Conservation (phyloP, 352 stramenopile species). For the Pythium biforme region DNA sequence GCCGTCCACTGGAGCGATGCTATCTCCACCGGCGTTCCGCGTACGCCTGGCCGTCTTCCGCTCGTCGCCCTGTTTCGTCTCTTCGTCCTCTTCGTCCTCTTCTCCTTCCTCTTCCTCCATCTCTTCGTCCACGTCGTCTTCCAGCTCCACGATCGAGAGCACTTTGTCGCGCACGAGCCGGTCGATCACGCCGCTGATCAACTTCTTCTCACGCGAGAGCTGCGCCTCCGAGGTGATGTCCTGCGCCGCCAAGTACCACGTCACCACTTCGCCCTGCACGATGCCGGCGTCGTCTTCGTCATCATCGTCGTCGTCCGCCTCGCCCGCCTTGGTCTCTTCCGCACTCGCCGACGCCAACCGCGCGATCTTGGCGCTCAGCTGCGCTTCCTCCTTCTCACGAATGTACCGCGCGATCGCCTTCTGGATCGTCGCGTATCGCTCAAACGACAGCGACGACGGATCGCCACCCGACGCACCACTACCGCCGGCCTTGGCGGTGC, state of each 20-base stretch:
- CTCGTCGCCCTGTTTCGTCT: slow-evolving; percentile 24
- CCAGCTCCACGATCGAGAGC: slow-evolving; percentile 69
- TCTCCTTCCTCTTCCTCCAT: slow-evolving; percentile 5
- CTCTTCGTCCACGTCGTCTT: slow-evolving; percentile 29
- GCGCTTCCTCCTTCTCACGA: slow-evolving; percentile 75
- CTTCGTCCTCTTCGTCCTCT: slow-evolving; percentile 20
- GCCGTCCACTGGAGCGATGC: neutral
- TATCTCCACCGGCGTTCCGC: neutral
- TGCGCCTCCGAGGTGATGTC: slow-evolving; percentile 85
- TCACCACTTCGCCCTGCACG: slow-evolving; percentile 78
- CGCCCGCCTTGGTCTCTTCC: slow-evolving; percentile 15
- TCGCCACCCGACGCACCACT: slow-evolving; percentile 8
- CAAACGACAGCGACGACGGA: slow-evolving; percentile 64
- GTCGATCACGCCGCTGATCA: slow-evolving; percentile 84
- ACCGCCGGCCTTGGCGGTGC: neutral
- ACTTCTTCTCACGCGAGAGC: slow-evolving; percentile 71
- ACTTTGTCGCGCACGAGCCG: slow-evolving; percentile 79
- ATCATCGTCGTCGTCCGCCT: slow-evolving; percentile 38
- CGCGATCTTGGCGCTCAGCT: slow-evolving; percentile 45
- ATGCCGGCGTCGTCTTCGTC: slow-evolving; percentile 62
- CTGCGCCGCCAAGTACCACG: slow-evolving; percentile 81
- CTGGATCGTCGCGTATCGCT: slow-evolving; percentile 80
- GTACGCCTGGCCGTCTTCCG: neutral
- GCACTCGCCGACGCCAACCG: slow-evolving; percentile 30
- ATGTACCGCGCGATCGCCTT: slow-evolving; percentile 78